A percentile compares a stretch with the other conserved stretches of the same genome.
Conservation (phyloP, 257 asterid species). For the Henckelia pumila region DNA sequence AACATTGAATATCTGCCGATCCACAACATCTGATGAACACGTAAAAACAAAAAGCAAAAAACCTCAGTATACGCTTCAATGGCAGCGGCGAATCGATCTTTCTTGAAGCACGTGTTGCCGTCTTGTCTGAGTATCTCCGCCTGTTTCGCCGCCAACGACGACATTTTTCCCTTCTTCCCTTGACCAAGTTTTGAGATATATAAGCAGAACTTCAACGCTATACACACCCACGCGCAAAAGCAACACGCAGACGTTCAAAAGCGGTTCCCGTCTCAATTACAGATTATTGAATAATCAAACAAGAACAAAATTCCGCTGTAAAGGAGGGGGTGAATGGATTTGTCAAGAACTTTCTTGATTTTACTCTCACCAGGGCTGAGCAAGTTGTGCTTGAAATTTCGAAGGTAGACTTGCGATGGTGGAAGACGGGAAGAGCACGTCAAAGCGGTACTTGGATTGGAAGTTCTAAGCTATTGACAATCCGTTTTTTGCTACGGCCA, state of each 20-base stretch:
- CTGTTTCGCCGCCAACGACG: constrained; percentile 53
- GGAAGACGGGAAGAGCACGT: not conserved
- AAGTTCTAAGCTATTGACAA: not conserved
- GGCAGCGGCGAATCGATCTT: constrained; percentile 74
- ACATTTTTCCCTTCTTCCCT: constrained; percentile 51
- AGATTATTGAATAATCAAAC: not conserved
- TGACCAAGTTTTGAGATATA: constrained; percentile 19
- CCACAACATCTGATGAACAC: not conserved
- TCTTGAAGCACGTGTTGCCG: constrained; percentile 69
- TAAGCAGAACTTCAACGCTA: not conserved
- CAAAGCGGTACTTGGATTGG: constrained; percentile 19
- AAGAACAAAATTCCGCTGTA: not conserved
- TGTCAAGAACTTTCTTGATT: constrained; percentile 23
- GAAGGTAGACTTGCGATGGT: not conserved
- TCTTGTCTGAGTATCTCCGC: constrained; percentile 76
- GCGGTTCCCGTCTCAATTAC: not conserved
- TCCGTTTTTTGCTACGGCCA: constrained; percentile 12
- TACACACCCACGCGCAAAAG: not conserved
- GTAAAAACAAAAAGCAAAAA: too few species aligned
- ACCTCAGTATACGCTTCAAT: constrained; percentile 96
- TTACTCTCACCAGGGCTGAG: constrained; percentile 27
- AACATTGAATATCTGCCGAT: not conserved
- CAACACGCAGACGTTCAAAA: not conserved
- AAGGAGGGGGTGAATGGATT: not conserved
- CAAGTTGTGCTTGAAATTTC: not conserved